Percentiles rank a stretch among this genome's conserved stretches.
These are phyloP conservation scores for Terfezia boudieri DNA, from an alignment of 495 filamentous ascomycete genomes.

Conservation along the genomic window DNA sequence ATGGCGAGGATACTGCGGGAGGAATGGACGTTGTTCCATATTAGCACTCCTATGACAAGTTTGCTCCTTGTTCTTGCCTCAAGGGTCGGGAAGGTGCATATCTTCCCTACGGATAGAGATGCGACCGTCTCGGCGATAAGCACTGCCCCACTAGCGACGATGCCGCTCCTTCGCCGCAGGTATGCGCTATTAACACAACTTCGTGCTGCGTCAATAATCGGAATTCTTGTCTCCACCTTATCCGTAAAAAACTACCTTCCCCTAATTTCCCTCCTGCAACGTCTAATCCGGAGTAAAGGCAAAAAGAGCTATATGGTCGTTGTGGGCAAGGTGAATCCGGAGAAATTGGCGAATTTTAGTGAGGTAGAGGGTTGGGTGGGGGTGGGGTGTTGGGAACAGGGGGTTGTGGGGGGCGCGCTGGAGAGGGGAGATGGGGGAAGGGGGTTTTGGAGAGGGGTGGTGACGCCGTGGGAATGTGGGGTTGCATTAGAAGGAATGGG, in stretches of 20 bases:
- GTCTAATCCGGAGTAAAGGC: slow-evolving; percentile 46
- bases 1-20: slow-evolving; percentile 14
- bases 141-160: slow-evolving; percentile 25
- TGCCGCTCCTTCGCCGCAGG: slow-evolving; percentile 47
- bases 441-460: slow-evolving; percentile 53
- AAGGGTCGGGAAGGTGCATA: slow-evolving; percentile 52
- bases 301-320: slow-evolving; percentile 94
- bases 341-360: slow-evolving; percentile 87
- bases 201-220: slow-evolving; percentile 60
- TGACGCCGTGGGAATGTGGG: slow-evolving; percentile 80
- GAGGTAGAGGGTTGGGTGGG: slow-evolving; percentile 95
- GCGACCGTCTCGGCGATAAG: slow-evolving; percentile 36
- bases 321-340: slow-evolving; percentile 85
- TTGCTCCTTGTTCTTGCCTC: slow-evolving; percentile 74
- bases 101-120: slow-evolving; percentile 30
- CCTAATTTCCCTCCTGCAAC: slow-evolving; percentile 47
- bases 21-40: slow-evolving; percentile 68
- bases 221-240: slow-evolving; percentile 86
- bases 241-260: slow-evolving; percentile 75
- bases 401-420: slow-evolving; percentile 31
- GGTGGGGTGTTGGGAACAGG: slow-evolving; percentile 94
- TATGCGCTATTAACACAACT: slow-evolving; percentile 72
- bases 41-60: slow-evolving; percentile 61
- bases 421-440: slow-evolving; percentile 29
- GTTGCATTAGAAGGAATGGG: slow-evolving; percentile 46